These are phyloP conservation scores for Exophiala phaeomuriformis DNA, from an alignment of 2,329 filamentous ascomycete genomes.

Conservation along the genomic window DNA sequence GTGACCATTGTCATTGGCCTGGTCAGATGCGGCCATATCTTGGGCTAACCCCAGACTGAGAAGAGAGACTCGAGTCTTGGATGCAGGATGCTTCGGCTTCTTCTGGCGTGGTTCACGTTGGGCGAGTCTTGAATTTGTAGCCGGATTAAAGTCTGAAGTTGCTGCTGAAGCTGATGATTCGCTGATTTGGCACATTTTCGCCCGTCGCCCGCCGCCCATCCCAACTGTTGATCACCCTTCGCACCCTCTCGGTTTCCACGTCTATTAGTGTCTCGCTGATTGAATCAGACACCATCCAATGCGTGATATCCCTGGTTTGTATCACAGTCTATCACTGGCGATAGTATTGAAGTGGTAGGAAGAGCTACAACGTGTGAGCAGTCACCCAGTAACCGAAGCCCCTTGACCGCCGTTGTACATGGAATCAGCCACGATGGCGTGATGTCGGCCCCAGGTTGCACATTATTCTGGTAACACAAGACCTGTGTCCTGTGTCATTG, in stretches of 20 bases:
- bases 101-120: neutral
- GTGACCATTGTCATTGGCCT: neutral
- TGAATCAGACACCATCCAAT: neutral
- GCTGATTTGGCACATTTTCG: constrained; percentile 18
- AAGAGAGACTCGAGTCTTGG: neutral
- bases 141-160: no score
- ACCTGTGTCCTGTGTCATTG: no score
- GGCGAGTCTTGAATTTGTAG: neutral
- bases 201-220: neutral
- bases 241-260: neutral
- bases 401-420: no score
- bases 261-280: neutral
- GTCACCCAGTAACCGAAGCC: no score
- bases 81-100: neutral
- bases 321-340: no score
- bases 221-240: neutral
- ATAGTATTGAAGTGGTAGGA: neutral
- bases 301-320: neutral
- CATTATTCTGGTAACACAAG: neutral
- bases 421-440: constrained; percentile 10
- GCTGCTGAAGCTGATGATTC: constrained; percentile 2
- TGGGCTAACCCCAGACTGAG: neutral
- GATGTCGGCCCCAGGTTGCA: constrained; percentile 3
- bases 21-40: constrained; percentile 13
- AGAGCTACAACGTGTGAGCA: neutral